Conservation (phyloP, 2,329 filamentous ascomycete genomes). For the Dactylellina drechsleri region DNA sequence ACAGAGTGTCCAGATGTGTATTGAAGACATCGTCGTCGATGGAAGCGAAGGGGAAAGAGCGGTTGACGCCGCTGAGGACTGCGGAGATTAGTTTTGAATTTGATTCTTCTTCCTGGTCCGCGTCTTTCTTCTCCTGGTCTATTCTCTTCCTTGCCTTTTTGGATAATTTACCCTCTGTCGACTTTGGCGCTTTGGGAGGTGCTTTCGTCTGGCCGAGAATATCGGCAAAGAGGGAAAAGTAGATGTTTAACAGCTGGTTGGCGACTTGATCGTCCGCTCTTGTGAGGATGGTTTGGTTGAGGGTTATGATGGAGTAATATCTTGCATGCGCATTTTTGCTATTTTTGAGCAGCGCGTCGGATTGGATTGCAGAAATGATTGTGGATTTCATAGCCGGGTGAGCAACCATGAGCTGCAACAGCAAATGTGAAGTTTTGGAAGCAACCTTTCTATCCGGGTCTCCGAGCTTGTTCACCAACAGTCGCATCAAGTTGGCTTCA, state of each 20-base stretch:
- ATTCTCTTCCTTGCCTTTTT: constrained; percentile 59
- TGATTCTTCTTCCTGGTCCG: constrained; percentile 71
- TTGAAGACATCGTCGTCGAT: constrained; percentile 81
- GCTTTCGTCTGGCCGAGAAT: constrained; percentile 67
- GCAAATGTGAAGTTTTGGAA: constrained; percentile 88
- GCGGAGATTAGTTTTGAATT: constrained; percentile 92
- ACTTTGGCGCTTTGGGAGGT: constrained; percentile 63
- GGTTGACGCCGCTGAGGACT: constrained; percentile 91
- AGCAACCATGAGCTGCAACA: constrained; percentile 87
- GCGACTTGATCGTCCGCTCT: constrained; percentile 83
- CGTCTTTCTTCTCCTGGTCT: constrained; percentile 58
- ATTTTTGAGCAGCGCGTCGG: constrained; percentile 85
- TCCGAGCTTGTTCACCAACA: constrained; percentile 95
- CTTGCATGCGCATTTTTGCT: constrained; percentile 88
- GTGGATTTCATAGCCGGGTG: constrained; percentile 95
- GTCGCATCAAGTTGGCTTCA: constrained; percentile 87
- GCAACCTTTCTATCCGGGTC: constrained; percentile 96
- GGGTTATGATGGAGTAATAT: constrained; percentile 94
- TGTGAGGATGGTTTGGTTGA: constrained; percentile 95
- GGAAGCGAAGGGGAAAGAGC: constrained; percentile 90
- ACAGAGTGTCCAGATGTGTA: constrained; percentile 90
- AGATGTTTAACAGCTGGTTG: constrained; percentile 83
- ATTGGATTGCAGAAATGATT: constrained; percentile 84
- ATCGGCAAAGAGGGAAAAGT: constrained; percentile 83
- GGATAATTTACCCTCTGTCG: constrained; percentile 61